These are phyloP conservation scores for Diaporthe humulicola DNA, from an alignment of 2,329 filamentous ascomycete species.

Conservation along the genomic window DNA sequence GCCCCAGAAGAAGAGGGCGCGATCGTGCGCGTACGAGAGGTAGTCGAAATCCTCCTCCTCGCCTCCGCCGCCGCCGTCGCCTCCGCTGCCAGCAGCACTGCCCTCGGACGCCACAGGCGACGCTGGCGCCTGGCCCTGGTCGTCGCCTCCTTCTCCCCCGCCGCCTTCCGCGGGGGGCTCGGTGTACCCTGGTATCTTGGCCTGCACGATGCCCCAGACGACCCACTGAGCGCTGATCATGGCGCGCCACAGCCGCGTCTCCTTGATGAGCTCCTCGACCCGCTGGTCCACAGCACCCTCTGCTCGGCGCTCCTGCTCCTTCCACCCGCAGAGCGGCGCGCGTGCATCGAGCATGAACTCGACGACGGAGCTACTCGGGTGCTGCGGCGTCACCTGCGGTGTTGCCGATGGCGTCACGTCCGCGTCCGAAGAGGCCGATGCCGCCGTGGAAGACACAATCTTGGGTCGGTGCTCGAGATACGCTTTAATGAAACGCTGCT, in stretches of 20 bases:
- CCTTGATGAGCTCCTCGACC: constrained; percentile 78
- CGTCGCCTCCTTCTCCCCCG: constrained; percentile 45
- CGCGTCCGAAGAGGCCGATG: constrained; percentile 59
- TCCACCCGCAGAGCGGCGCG: constrained; percentile 67
- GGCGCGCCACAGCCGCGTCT: constrained; percentile 87
- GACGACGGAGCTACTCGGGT: constrained; percentile 62
- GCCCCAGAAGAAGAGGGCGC: constrained; percentile 94
- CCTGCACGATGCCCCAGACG: constrained; percentile 96
- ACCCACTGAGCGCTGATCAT: constrained; percentile 94
- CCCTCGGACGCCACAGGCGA: constrained; percentile 38
- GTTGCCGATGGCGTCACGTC: constrained; percentile 60
- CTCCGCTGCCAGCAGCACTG: constrained; percentile 45
- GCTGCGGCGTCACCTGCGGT: constrained; percentile 49
- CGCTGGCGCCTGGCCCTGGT: constrained; percentile 30
- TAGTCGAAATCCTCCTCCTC: constrained; percentile 90
- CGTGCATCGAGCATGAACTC: constrained; percentile 89
- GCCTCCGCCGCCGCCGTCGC: constrained; percentile 54
- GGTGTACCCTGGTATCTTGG: constrained; percentile 80
- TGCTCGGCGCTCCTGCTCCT: constrained; percentile 71
- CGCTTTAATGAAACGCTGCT: constrained; percentile 85
- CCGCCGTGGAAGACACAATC: constrained; percentile 61
- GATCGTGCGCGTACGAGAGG: constrained; percentile 88
- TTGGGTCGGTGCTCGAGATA: constrained; percentile 87
- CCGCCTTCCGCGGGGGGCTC: constrained; percentile 58
- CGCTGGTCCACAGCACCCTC: constrained; percentile 1